Base-by-base conservation (phyloP, 208 protist species). In the Blastocrithidia nonstop region DNA sequence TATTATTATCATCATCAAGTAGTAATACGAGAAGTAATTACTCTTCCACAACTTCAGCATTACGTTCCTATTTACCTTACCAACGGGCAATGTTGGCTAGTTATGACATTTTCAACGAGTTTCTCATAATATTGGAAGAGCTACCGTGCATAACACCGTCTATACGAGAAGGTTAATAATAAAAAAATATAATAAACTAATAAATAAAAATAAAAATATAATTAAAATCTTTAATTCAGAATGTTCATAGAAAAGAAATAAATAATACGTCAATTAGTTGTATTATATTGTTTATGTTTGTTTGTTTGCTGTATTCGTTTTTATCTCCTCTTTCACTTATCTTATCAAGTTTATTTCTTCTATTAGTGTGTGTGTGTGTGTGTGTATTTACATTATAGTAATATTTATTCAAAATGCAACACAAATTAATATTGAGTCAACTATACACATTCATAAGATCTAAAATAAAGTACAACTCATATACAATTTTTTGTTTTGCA, bases 61-160 rank as follows among this genome's bases (percentile, higher is more conserved):
- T n/a, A n/a, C n/a, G n/a, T n/a, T n/a, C n/a, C n/a, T n/a, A n/a
- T n/a, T n/a, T n/a, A n/a, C n/a, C n/a, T n/a, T n/a, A n/a, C n/a
- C n/a, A n/a, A n/a, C n/a, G n/a, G n/a, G n/a, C n/a, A n/a, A n/a
- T n/a, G n/a, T n/a, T n/a, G n/a, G n/a, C n/a, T n/a, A n/a, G n/a
- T n/a, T n/a, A 40, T 19, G 54, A 57, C 28, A 50, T 79, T n/a
- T 73, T 88, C 29, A 50, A 35, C 11, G 55, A 66, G 25, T 71
- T 56, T 37, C 17, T 73, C 16, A 58, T 78, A 38, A 47, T 59
- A 22, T 47, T 83, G 17, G 60, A 76, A 23, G 45, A 29, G 0
- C 47, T 83, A 25, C 68, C 73, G 37, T 77, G 67, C 24, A 35
- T 53, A 11, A 67, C 57, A 9, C 60, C 57, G 8, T 35, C 29